phyloP scores from a whole-genome alignment of 2,329 filamentous ascomycete genomes.

The Tolypocladium guangdongense region DNA sequence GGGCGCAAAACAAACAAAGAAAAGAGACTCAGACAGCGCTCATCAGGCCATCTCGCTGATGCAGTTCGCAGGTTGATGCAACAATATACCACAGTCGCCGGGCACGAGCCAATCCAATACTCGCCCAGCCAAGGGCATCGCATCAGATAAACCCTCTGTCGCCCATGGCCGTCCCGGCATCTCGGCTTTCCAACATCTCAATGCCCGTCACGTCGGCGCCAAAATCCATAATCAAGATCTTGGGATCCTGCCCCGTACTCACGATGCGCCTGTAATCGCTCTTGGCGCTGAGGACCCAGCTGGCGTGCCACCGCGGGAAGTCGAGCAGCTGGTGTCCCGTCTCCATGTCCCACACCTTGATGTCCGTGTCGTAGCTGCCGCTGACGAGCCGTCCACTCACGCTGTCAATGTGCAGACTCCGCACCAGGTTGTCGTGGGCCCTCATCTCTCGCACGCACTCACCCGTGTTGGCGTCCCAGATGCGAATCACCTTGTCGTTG shows the following conservation, averaged over 20 bases:
- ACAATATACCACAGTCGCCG: not conserved
- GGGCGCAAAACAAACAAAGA: too few relatives aligned
- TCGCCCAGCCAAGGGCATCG: not conserved
- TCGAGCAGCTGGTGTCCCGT: slow-evolving; percentile 68
- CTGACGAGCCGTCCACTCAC: slow-evolving; percentile 78
- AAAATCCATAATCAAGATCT: slow-evolving; percentile 91
- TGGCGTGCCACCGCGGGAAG: slow-evolving; percentile 90
- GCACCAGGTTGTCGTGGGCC: slow-evolving; percentile 77
- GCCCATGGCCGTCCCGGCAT: slow-evolving; percentile 3
- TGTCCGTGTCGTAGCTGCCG: slow-evolving; percentile 88
- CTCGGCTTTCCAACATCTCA: slow-evolving; percentile 41
- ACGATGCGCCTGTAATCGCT: slow-evolving; percentile 92
- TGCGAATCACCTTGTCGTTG: slow-evolving; percentile 90
- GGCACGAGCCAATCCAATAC: not conserved
- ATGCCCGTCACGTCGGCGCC: slow-evolving; percentile 50
- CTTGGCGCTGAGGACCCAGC: slow-evolving; percentile 94
- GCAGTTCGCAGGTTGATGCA: not conserved
- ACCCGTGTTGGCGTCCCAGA: slow-evolving; percentile 89
- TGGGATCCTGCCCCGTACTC: slow-evolving; percentile 86
- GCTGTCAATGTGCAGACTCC: slow-evolving; percentile 83
- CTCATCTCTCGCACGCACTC: slow-evolving; percentile 69
- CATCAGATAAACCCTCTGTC: slow-evolving; percentile 15
- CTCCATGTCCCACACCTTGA: slow-evolving; percentile 86
- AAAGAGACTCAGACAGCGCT: not conserved
- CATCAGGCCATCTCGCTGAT: not conserved